Base-by-base conservation (phyloP, 148 eudicot species). In the Silene uniflora region DNA sequence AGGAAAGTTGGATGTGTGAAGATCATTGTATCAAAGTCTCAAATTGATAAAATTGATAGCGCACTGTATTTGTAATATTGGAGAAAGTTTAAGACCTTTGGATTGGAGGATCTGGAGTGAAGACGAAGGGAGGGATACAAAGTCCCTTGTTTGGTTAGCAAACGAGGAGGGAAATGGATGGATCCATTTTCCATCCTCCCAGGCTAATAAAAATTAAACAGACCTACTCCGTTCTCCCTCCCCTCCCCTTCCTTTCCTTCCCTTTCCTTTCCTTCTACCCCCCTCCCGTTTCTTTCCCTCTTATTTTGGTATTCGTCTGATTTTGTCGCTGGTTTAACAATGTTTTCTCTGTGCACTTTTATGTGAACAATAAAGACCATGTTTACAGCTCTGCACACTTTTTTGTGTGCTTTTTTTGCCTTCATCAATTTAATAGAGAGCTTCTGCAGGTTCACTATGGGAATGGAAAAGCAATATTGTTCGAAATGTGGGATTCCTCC, bases 391-490 rank as follows among this genome's bases (percentile, higher is more conserved):
- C 27, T 68, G 8, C 42, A 49, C 32, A 11, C 4, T 1, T 19
- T 67, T 25, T 8, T 79, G 44, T 39, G 44, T 39, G 44, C 44
- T n/a, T 67, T 24, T 24, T 24, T 23, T 39, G 8, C 72, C 9
- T 81, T 47, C 55, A 65, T 66, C 63, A 68, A 22, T 39, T 39
- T 61, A 71, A 13, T 12, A 19, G 32, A 16, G 60, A 47, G n/a
- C 49, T 56, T 71, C 65, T 84, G 80, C 88, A 95, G 98, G 98
- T 77, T 88, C 98, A 69, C 83, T 95, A 85, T 85, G 86, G 85
- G 98, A 95, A 80, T 92, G 92, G 97, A 95, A 92, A 87, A 89
- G 98, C 83, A 78, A 81, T 75, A 82, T 95, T 76, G 87, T 85
- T 64, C 85, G 97, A 72, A 90, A 95, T 78, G 29, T 95, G 83